Evolutionary conservation across 163 green algal species (phyloP).

Genomic region (Scenedesmus sp.): DNA sequence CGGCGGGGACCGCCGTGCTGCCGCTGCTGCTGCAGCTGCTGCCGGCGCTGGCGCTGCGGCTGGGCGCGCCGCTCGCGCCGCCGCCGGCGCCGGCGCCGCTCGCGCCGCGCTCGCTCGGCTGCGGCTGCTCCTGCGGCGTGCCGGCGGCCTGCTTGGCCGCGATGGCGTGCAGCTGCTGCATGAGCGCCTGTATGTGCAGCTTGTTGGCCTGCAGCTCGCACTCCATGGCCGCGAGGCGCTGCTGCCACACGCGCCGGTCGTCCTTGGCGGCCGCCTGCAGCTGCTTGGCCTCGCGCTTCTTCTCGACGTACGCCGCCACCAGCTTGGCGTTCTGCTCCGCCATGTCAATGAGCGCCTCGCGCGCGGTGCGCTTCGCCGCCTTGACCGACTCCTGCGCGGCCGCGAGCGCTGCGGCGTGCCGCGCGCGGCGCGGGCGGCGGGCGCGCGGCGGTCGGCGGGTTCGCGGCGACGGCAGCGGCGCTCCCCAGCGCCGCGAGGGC

Average conservation of each 20-base stretch:
- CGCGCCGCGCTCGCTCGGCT: background rate
- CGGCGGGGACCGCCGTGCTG: too few species aligned
- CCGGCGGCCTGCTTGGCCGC: conserved; percentile 18
- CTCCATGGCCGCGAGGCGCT: conserved; percentile 39
- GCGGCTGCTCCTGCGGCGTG: background rate
- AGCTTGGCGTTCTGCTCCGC: conserved; percentile 66
- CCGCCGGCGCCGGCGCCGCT: background rate
- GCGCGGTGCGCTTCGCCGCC: too few species aligned
- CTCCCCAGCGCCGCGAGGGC: too few species aligned
- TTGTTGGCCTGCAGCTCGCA: conserved; percentile 41
- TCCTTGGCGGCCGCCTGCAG: conserved; percentile 48
- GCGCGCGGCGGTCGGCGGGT: too few species aligned
- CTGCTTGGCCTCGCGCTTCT: conserved; percentile 62
- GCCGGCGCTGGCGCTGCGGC: background rate
- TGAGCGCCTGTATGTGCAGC: conserved; percentile 32
- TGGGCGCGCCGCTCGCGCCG: background rate
- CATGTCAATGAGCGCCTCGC: too few species aligned
- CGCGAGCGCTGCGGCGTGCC: background rate
- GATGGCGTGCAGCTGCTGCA: conserved; percentile 37
- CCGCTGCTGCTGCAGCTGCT: background rate
- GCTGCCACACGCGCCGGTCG: conserved; percentile 38
- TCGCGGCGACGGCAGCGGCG: too few species aligned
- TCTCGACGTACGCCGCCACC: conserved; percentile 61
- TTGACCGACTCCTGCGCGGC: too few species aligned
- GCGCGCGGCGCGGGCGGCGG: too few species aligned